phyloP scores from a whole-genome alignment of 1,284 basidiomycete species.

The Sporisorium exsertum region DNA sequence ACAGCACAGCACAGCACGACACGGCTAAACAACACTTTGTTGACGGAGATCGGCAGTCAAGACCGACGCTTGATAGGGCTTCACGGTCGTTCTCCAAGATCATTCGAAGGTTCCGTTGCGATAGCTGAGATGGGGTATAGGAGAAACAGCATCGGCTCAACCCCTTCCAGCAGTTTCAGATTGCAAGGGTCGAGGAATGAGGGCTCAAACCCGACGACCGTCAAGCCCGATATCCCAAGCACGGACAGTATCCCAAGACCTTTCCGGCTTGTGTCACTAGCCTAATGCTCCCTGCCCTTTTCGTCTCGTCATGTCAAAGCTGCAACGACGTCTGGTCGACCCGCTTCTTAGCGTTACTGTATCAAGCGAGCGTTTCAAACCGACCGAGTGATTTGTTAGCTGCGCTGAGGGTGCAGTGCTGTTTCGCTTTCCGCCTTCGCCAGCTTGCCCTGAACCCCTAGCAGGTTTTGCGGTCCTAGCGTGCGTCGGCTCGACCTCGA shows the following conservation, averaged over 20 bases:
- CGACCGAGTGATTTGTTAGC: not conserved
- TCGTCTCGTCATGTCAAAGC: too few species aligned
- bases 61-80: conserved; percentile 6
- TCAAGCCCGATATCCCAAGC: conserved; percentile 26
- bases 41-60: not conserved
- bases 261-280: too few species aligned
- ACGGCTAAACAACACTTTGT: too few species aligned
- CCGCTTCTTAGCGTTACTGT: too few species aligned
- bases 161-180: not conserved
- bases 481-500: not conserved
- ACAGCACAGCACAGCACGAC: too few species aligned
- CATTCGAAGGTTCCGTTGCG: not conserved
- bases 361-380: too few species aligned
- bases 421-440: conserved; percentile 4
- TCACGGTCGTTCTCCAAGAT: not conserved
- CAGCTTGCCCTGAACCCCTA: conserved; percentile 29
- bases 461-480: conserved; percentile 23
- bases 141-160: not conserved
- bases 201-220: conserved; percentile 11
- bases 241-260: not conserved
- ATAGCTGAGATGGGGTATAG: conserved; percentile 3
- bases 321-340: too few species aligned
- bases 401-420: not conserved
- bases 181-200: not conserved
- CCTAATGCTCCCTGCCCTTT: too few species aligned